Evolutionary conservation across 148 eudicot species (phyloP).

Genomic region (Rhododendron williamsianum): DNA sequence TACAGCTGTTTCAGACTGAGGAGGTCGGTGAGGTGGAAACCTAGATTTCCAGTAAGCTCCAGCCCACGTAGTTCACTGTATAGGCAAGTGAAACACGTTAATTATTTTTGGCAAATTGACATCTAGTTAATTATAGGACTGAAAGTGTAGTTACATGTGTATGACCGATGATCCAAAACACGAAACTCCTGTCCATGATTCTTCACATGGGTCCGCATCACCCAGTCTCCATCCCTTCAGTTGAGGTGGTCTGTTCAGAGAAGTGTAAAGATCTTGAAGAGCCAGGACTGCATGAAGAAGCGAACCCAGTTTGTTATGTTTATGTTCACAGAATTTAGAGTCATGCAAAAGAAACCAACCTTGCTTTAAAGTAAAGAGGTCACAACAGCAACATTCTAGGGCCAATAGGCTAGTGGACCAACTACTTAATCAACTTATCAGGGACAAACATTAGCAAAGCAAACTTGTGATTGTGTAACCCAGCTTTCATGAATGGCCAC

Average conservation of each 20-base stretch:
- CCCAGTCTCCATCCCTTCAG: slow-evolving; percentile 60
- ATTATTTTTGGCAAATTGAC: not conserved
- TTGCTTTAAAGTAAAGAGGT: not conserved
- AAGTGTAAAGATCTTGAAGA: slow-evolving; percentile 59
- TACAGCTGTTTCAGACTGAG: slow-evolving; percentile 61
- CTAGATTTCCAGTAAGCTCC: slow-evolving; percentile 53
- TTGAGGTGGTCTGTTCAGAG: slow-evolving; percentile 55
- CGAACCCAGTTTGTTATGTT: not conserved
- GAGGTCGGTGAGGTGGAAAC: slow-evolving; percentile 52
- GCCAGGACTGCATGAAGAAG: slow-evolving; percentile 46
- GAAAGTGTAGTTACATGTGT: slow-evolving; percentile 40
- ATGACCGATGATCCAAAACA: slow-evolving; percentile 71
- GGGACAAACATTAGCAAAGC: not conserved
- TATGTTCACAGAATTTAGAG: not conserved
- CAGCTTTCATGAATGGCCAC: not conserved
- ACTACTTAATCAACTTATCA: not conserved
- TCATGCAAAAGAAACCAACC: not conserved
- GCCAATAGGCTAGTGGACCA: not conserved
- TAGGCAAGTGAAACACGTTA: not conserved
- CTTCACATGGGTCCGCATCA: slow-evolving; percentile 76
- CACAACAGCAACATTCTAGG: not conserved
- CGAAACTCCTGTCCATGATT: slow-evolving; percentile 77
- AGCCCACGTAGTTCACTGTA: slow-evolving; percentile 64
- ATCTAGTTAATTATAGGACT: not conserved
- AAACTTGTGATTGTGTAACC: not conserved